These are phyloP conservation scores for Neurospora sp. DNA, from an alignment of 495 filamentous ascomycete genomes.

Conservation along the genomic window DNA sequence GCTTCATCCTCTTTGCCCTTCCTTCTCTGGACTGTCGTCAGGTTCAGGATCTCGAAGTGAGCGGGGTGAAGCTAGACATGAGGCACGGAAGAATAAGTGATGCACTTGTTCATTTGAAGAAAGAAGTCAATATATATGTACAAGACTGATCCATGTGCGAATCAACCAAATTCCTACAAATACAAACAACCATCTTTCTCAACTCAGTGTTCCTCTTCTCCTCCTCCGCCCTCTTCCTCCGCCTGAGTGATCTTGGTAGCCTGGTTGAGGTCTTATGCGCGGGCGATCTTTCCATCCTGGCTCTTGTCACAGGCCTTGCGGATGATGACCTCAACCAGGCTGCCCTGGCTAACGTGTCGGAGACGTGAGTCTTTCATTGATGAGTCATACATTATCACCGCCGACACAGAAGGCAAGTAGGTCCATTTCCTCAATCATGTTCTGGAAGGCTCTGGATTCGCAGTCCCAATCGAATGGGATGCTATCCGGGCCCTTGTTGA, in stretches of 20 bases:
- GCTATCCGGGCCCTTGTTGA: conserved; percentile 66
- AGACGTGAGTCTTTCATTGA: background rate
- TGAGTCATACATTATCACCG: background rate
- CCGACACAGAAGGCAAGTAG: conserved; percentile 51
- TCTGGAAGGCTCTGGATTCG: conserved; percentile 96
- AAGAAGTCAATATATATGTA: background rate
- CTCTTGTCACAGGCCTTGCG: conserved; percentile 77
- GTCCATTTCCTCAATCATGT: conserved; percentile 94
- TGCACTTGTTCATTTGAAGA: background rate
- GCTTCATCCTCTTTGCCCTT: background rate
- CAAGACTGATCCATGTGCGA: background rate
- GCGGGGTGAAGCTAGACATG: background rate
- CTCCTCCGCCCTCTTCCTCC: background rate
- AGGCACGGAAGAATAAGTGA: background rate
- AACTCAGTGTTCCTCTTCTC: background rate
- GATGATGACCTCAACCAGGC: conserved; percentile 69
- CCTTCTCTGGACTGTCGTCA: background rate
- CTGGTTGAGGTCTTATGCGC: conserved; percentile 89
- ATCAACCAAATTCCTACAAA: background rate
- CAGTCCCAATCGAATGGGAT: conserved; percentile 96
- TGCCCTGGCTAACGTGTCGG: background rate
- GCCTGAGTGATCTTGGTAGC: conserved; percentile 54
- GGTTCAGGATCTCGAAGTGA: background rate
- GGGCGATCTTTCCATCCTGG: conserved; percentile 81
- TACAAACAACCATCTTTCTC: background rate